phyloP scores from a whole-genome alignment of 805 yeast genomes.

The Nakazawaea ambrosiae region DNA sequence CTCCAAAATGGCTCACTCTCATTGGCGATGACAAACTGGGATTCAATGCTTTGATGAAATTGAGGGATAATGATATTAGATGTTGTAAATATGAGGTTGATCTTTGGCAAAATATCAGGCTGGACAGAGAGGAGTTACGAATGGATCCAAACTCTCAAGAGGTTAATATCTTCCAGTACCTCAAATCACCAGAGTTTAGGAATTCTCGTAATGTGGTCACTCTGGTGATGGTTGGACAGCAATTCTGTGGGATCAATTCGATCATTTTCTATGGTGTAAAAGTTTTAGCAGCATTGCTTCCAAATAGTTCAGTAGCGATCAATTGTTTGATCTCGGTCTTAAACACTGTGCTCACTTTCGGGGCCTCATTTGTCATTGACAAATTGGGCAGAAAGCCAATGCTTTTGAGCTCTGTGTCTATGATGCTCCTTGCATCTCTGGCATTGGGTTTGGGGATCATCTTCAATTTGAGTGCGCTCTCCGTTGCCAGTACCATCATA shows the following conservation, averaged over 20 bases:
- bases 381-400: slow-evolving; percentile 68
- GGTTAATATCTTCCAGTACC: slow-evolving; percentile 34
- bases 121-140: slow-evolving; percentile 12
- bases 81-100: slow-evolving; percentile 19
- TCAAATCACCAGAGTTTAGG: slow-evolving; percentile 42
- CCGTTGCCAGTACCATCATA: slow-evolving; percentile 57
- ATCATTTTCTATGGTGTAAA: slow-evolving; percentile 91
- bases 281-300: slow-evolving; percentile 65
- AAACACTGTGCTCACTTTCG: slow-evolving; percentile 68
- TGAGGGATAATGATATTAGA: slow-evolving; percentile 16
- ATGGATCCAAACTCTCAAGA: too few species aligned
- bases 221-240: slow-evolving; percentile 76
- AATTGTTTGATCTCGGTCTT: slow-evolving; percentile 72
- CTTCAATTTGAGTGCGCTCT: slow-evolving; percentile 33
- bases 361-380: slow-evolving; percentile 74
- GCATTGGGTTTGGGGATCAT: slow-evolving; percentile 64
- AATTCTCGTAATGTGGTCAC: slow-evolving; percentile 62
- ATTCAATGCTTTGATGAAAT: slow-evolving; percentile 29
- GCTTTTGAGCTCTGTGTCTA: slow-evolving; percentile 52
- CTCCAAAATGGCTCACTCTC: slow-evolving; percentile 75
- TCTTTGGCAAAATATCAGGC: slow-evolving; percentile 23
- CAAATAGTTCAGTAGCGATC: slow-evolving; percentile 60
- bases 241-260: slow-evolving; percentile 87
- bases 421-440: slow-evolving; percentile 63
- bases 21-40: slow-evolving; percentile 31